Evolutionary conservation across 495 filamentous ascomycete genomes (phyloP).

Genomic region (Copromyces sp.): DNA sequence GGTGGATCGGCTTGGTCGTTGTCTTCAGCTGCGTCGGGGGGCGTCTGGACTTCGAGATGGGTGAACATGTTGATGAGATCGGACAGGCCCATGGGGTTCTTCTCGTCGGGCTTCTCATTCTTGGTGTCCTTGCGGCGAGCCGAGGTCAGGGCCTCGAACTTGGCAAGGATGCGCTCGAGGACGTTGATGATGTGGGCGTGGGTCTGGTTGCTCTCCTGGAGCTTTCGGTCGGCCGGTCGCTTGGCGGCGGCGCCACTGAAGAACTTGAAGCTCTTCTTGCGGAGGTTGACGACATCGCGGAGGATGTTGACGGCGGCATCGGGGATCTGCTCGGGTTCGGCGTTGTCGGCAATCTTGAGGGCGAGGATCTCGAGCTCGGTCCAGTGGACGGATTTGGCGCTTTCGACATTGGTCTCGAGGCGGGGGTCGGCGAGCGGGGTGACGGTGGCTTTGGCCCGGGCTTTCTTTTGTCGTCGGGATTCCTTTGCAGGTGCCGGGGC

Average conservation of each 20-base stretch:
- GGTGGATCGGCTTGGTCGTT: not conserved
- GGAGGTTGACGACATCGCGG: conserved; percentile 18
- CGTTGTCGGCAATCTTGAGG: conserved; percentile 11
- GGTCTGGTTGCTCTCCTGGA: conserved; percentile 13
- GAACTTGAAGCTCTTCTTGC: conserved; percentile 19
- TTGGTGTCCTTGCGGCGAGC: not conserved
- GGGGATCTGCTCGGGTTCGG: conserved; percentile 16
- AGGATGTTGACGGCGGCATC: conserved; percentile 14
- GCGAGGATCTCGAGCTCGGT: conserved; percentile 14
- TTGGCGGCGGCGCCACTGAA: conserved; percentile 8
- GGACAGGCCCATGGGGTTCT: not conserved
- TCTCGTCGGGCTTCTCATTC: not conserved
- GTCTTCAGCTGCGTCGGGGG: not conserved
- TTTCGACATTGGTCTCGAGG: not conserved
- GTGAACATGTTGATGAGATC: conserved; percentile 23
- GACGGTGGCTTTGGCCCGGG: conserved; percentile 3
- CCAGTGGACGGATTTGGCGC: conserved; percentile 11
- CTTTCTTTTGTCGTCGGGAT: conserved; percentile 1
- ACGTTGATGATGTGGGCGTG: conserved; percentile 20
- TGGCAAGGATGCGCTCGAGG: conserved; percentile 16
- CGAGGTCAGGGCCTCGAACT: conserved; percentile 10
- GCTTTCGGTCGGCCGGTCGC: conserved; percentile 5
- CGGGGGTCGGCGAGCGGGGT: not conserved
- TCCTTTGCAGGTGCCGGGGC: not conserved
- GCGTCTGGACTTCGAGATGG: conserved; percentile 13